phyloP scores from a whole-genome alignment of 176 grass and related monocot genomes.

The Oryza glumipatula region DNA sequence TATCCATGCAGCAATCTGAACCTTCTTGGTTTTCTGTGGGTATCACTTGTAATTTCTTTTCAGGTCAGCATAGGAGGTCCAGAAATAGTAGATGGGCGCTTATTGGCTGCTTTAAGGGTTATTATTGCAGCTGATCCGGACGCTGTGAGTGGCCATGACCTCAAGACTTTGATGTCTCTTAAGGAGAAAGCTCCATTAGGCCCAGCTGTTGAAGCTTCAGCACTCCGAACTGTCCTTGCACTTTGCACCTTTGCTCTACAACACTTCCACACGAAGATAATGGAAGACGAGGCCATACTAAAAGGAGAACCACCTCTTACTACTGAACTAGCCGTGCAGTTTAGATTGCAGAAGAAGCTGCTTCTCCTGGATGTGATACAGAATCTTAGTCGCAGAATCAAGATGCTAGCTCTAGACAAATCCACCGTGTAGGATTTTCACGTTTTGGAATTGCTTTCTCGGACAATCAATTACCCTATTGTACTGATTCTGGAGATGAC shows the following conservation, averaged over 20 bases:
- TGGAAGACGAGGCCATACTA: conserved; percentile 76
- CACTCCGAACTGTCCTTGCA: conserved; percentile 72
- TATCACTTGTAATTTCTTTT: conserved; percentile 20
- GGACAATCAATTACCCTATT: neutral
- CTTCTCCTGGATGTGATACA: conserved; percentile 76
- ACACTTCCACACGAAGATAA: conserved; percentile 96
- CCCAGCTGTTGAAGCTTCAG: conserved; percentile 51
- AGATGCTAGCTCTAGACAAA: conserved; percentile 55
- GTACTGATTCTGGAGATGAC: conserved; percentile 15
- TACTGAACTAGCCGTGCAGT: conserved; percentile 77
- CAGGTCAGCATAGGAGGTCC: conserved; percentile 81
- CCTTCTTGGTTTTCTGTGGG: neutral
- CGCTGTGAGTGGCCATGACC: conserved; percentile 43
- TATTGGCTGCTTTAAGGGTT: conserved; percentile 82
- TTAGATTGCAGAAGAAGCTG: conserved; percentile 89
- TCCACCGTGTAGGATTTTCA: conserved; percentile 20
- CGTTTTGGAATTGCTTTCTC: neutral
- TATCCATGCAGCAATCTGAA: neutral
- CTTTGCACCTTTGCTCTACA: conserved; percentile 75
- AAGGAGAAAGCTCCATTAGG: conserved; percentile 52
- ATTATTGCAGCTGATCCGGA: conserved; percentile 63
- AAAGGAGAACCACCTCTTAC: conserved; percentile 51
- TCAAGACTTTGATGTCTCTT: conserved; percentile 74
- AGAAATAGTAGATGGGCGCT: conserved; percentile 69
- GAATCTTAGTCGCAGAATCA: conserved; percentile 73